phyloP scores from a whole-genome alignment of 257 asterid species.

The Solanum chaucha region DNA sequence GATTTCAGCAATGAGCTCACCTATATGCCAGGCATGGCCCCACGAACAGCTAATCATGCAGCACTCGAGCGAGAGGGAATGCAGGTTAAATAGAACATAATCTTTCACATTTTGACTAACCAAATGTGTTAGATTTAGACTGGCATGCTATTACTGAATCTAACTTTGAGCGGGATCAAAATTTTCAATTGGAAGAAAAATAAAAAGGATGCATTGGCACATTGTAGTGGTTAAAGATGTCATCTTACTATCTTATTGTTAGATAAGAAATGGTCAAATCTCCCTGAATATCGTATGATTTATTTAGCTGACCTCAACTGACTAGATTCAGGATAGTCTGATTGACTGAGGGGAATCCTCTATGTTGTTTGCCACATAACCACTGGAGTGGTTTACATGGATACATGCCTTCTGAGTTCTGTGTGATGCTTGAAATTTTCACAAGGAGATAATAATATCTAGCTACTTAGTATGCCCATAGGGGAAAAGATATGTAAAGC shows the following conservation, averaged over 20 bases:
- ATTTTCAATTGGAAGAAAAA: not conserved
- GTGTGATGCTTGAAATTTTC: not conserved
- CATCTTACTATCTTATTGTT: not conserved
- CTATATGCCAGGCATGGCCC: conserved; percentile 70
- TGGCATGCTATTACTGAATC: not conserved
- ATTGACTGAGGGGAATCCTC: not conserved
- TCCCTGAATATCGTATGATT: not conserved
- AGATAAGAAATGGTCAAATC: not conserved
- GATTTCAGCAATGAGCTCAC: conserved; percentile 72
- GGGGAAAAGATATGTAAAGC: not conserved
- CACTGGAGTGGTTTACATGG: not conserved
- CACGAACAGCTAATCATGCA: conserved; percentile 60
- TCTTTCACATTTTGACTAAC: not conserved
- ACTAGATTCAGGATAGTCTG: not conserved
- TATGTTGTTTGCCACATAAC: not conserved
- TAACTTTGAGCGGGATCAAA: not conserved
- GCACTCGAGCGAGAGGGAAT: conserved; percentile 65
- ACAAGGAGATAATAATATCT: not conserved
- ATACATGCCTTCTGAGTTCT: not conserved
- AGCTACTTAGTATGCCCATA: not conserved
- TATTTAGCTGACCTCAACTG: not conserved
- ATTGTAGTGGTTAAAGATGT: not conserved
- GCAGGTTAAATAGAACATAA: conserved; percentile 43
- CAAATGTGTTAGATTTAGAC: not conserved
- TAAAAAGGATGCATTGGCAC: not conserved